A percentile compares a stretch with the other conserved stretches of the same genome.
Evolutionary conservation across 129 eudicot species (phyloP).

Genomic region (Tagetes erecta): DNA sequence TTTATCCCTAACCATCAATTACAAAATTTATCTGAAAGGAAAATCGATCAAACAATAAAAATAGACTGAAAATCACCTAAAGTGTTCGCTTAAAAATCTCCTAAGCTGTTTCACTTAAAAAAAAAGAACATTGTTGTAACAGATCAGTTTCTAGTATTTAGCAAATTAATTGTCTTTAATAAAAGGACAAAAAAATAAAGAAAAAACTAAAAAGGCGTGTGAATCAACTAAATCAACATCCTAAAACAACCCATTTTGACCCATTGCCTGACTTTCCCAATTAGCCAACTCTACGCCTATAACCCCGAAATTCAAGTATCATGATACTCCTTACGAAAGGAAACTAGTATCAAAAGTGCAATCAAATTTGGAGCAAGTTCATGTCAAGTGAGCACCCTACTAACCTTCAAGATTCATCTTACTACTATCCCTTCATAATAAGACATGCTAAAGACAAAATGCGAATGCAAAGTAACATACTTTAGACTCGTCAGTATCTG

Average conservation of each 20-base stretch:
- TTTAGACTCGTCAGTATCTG: constrained; percentile 43
- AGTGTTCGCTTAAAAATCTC: neutral
- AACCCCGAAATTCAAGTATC: neutral
- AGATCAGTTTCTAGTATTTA: neutral
- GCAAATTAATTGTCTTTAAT: neutral
- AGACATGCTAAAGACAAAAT: constrained; percentile 1
- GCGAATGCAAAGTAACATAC: constrained; percentile 43
- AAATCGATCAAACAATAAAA: neutral
- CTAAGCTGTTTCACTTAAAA: neutral
- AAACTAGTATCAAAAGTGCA: neutral
- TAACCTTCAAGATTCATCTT: constrained; percentile 14
- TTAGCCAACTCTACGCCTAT: too few relatives aligned
- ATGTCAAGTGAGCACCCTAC: neutral
- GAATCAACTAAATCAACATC: neutral
- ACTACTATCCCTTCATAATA: neutral
- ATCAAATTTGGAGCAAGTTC: neutral
- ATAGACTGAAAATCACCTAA: neutral
- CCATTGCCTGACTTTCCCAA: neutral
- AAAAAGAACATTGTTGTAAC: neutral
- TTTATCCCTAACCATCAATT: neutral
- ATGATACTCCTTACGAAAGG: neutral
- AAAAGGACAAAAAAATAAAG: neutral
- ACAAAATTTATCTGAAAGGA: neutral
- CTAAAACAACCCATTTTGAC: neutral
- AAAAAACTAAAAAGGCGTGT: neutral